Base-by-base conservation (phyloP, 2,329 filamentous ascomycete genomes). In the Colletotrichum sansevieriae region DNA sequence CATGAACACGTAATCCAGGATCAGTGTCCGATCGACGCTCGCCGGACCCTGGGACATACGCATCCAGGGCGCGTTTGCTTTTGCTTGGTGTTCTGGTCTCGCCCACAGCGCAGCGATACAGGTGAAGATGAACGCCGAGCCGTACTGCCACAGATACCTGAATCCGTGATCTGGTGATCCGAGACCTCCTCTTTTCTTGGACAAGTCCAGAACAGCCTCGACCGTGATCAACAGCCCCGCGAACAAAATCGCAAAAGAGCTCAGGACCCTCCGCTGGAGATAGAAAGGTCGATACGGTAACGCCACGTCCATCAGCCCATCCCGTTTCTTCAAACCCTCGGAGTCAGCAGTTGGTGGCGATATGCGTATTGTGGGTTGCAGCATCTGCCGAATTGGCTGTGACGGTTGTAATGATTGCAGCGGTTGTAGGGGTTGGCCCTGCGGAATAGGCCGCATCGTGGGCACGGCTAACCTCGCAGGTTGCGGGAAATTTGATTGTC, bases 81-180 rank as follows among this genome's bases (percentile, higher is more conserved):
- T 78, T n/a, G 78, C 73, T 65, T 82, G 81, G 61, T 78, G 80
- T 55, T 82, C 81, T 10, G 80, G 79, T 15, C 80, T 75, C 10
- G 71, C 71, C 79, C 80, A 82, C 9, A 76, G 41, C 12, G 74
- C 76, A 4, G 78, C 76, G 15, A 79, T 69, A 0, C 79, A 58
- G 4, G 75, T 75, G 52, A 81, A 72, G 12, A 82, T 63, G 10
- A 77, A 74, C 0, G 78, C 76, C 2, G 77, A 76, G 12, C 75
- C 76, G 59, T 80, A 79, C 57, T 80, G 77, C 76, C 79, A 82
- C 29, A 81, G 58, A 39, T 81, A 81, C 35, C 78, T 76, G 8
- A 75, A 71, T 15, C 69, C 70, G 20, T 72, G 61, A 35, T 73
- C 70, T 0, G 72, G 75, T 9, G 73, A 70, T 5, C 74, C 73